Percentiles rank a stretch among this genome's conserved stretches.
Conservation (phyloP, 495 filamentous ascomycete genomes). For the Lichenothelia convexa region DNA sequence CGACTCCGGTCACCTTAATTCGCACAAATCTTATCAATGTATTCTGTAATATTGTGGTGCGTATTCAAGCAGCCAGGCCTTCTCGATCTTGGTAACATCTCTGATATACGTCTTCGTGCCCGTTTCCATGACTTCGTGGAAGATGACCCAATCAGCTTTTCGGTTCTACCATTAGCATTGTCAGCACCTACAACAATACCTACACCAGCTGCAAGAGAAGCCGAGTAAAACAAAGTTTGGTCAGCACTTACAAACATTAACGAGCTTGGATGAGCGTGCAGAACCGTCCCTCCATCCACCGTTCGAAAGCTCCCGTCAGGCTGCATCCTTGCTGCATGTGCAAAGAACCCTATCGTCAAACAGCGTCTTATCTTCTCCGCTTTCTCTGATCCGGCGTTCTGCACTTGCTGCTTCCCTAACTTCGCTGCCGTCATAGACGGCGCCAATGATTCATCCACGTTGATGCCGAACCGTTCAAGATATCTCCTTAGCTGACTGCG, state of each 20-base stretch:
- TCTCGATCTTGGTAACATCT: slow-evolving; percentile 83
- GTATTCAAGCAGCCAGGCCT: slow-evolving; percentile 78
- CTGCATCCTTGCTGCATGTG: slow-evolving; percentile 91
- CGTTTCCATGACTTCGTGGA: slow-evolving; percentile 88
- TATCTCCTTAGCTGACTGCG: slow-evolving; percentile 72
- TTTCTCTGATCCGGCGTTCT: slow-evolving; percentile 18
- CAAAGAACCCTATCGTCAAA: slow-evolving; percentile 82
- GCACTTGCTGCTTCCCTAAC: not conserved
- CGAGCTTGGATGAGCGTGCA: slow-evolving; percentile 83
- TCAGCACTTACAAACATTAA: slow-evolving; percentile 62
- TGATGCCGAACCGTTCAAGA: slow-evolving; percentile 67
- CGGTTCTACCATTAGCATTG: slow-evolving; percentile 40
- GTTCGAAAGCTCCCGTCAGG: slow-evolving; percentile 80
- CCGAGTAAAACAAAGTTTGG: not conserved
- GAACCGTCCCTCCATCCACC: slow-evolving; percentile 47
- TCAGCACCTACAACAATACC: slow-evolving; percentile 9
- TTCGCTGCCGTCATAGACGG: slow-evolving; percentile 9
- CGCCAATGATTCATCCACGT: slow-evolving; percentile 43
- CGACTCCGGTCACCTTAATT: too few species aligned
- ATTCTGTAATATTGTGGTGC: slow-evolving; percentile 75
- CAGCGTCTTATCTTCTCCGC: slow-evolving; percentile 67
- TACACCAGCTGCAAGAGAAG: too few species aligned
- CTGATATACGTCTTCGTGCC: slow-evolving; percentile 78
- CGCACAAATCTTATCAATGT: too few species aligned
- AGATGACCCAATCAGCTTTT: slow-evolving; percentile 95